Conservation (phyloP, 2,329 filamentous ascomycete species). For the Talaromyces sp. region DNA sequence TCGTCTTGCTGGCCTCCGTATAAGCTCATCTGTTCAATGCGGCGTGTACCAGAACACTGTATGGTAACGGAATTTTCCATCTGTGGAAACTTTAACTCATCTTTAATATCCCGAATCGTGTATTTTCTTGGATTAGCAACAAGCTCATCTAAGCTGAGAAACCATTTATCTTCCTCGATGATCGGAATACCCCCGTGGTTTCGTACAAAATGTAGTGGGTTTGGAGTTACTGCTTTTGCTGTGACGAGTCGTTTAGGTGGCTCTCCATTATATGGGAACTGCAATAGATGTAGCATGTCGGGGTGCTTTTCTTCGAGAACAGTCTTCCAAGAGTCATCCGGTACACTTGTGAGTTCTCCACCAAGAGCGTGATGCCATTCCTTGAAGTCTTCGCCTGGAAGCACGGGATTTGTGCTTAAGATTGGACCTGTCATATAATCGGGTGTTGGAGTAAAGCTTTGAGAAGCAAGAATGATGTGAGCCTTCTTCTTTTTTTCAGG, state of each 20-base stretch:
- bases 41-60: slow-evolving; percentile 65
- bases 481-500: slow-evolving; percentile 62
- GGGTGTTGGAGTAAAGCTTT: slow-evolving; percentile 49
- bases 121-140: slow-evolving; percentile 56
- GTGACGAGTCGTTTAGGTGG: slow-evolving; percentile 56
- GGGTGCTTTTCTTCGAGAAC: slow-evolving; percentile 55
- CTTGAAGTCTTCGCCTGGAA: slow-evolving; percentile 55
- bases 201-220: slow-evolving; percentile 60
- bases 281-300: slow-evolving; percentile 59
- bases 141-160: slow-evolving; percentile 55
- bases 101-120: slow-evolving; percentile 56
- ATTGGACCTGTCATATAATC: slow-evolving; percentile 56
- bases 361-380: slow-evolving; percentile 54
- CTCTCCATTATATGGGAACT: slow-evolving; percentile 63
- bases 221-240: slow-evolving; percentile 56
- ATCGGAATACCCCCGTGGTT: slow-evolving; percentile 69
- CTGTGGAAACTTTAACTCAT: slow-evolving; percentile 58
- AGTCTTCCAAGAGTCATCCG: slow-evolving; percentile 55
- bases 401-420: slow-evolving; percentile 54
- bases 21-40: slow-evolving; percentile 62
- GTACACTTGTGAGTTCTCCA: slow-evolving; percentile 42
- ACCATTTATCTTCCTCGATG: slow-evolving; percentile 55
- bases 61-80: slow-evolving; percentile 57
- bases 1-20: slow-evolving; percentile 67
- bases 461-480: slow-evolving; percentile 50